Evolutionary conservation across 306 rosid genomes (phyloP).

Genomic region (Macrotyloma uniflorum): DNA sequence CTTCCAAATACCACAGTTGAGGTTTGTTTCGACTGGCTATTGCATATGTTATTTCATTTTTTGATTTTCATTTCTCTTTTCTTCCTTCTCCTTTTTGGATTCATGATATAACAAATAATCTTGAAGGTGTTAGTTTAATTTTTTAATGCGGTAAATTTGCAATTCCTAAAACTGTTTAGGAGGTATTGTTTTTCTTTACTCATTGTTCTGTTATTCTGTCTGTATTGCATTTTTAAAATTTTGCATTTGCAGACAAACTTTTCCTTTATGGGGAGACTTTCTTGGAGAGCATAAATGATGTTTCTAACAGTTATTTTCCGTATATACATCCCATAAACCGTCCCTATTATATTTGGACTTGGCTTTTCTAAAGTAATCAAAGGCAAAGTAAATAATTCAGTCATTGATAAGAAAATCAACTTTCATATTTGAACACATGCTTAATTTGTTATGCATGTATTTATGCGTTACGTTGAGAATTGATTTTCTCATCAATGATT

Average conservation of each 20-base stretch:
- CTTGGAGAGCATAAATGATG: slow-evolving; percentile 7
- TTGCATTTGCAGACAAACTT: not conserved
- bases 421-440: not conserved
- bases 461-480: not conserved
- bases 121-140: not conserved
- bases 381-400: not conserved
- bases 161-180: slow-evolving; percentile 5
- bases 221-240: slow-evolving; percentile 11
- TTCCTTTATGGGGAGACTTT: too few species aligned
- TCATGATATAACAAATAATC: slow-evolving; percentile 5
- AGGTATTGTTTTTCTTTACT: slow-evolving; percentile 11
- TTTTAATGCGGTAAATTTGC: slow-evolving; percentile 15
- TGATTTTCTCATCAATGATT: not conserved
- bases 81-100: slow-evolving; percentile 32
- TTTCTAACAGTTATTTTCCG: slow-evolving; percentile 15
- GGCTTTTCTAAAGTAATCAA: not conserved
- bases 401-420: not conserved
- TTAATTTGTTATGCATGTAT: not conserved
- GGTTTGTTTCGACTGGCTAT: slow-evolving; percentile 52
- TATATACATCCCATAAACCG: not conserved
- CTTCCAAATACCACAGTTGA: slow-evolving; percentile 73
- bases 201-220: slow-evolving; percentile 10
- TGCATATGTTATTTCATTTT: slow-evolving; percentile 16
- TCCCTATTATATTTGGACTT: not conserved
- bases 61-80: slow-evolving; percentile 32